Percentiles rank a stretch among this genome's conserved stretches.
phyloP scores from a whole-genome alignment of 2,329 filamentous ascomycete species.

The Ceratocystis cubensis region DNA sequence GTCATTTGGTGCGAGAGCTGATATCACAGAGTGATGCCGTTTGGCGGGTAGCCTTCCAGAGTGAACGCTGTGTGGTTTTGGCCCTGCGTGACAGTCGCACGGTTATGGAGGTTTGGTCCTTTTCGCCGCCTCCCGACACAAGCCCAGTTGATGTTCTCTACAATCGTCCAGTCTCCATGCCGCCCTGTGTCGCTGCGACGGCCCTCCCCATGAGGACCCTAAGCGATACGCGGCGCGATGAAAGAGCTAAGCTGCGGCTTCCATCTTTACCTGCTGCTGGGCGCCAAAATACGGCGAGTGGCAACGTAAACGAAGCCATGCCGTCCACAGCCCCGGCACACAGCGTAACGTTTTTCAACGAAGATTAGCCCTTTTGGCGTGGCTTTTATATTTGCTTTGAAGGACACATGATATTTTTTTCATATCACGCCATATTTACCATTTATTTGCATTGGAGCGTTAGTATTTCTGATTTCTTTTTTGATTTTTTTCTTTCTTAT shows the following conservation, averaged over 20 bases:
- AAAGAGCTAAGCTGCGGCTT: constrained; percentile 24
- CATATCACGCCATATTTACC: background rate
- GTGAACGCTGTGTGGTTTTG: constrained; percentile 95
- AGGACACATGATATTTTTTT: background rate
- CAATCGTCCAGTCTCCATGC: constrained; percentile 40
- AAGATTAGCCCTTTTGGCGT: constrained; percentile 6
- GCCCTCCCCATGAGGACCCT: constrained; percentile 37
- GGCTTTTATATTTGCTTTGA: background rate
- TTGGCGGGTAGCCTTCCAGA: constrained; percentile 95
- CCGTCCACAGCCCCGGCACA: constrained; percentile 43
- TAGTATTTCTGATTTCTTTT: background rate
- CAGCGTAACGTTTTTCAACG: constrained; percentile 25
- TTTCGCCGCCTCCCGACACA: constrained; percentile 50
- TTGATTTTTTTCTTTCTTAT: constrained; percentile 1
- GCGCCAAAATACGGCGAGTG: constrained; percentile 30
- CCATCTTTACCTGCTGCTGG: background rate
- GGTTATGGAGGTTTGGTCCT: constrained; percentile 98
- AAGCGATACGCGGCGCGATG: constrained; percentile 40
- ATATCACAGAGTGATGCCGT: constrained; percentile 87
- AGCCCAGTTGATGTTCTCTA: constrained; percentile 48
- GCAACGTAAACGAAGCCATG: constrained; percentile 45
- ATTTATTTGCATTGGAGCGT: constrained; percentile 9
- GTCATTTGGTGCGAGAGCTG: constrained; percentile 78
- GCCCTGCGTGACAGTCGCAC: constrained; percentile 74
- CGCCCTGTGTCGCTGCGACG: constrained; percentile 35